Percentiles rank a stretch among this genome's conserved stretches.
Evolutionary conservation across 2,329 filamentous ascomycete genomes (phyloP).

Genomic region (Colletotrichum chrysophilum): DNA sequence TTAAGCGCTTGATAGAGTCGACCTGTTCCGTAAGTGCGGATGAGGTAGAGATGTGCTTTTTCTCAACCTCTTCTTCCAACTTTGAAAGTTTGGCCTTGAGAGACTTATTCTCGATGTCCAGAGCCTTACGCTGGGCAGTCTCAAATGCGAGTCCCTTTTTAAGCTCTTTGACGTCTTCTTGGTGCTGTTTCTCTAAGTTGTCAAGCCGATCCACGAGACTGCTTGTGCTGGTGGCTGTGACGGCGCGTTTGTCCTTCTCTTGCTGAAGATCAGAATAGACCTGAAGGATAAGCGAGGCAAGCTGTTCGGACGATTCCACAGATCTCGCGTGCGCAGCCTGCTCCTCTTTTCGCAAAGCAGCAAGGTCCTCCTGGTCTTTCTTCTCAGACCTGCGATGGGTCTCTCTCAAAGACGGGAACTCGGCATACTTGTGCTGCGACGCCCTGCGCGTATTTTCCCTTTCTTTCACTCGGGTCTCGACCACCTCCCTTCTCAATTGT

Average conservation of each 20-base stretch:
- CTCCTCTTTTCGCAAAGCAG: background rate
- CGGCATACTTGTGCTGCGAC: background rate
- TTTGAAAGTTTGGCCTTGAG: background rate
- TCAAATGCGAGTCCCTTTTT: background rate
- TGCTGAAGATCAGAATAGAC: background rate
- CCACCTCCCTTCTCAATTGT: background rate
- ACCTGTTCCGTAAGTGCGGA: background rate
- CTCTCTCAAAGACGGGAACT: constrained; percentile 12
- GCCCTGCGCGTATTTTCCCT: background rate
- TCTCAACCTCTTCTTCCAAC: background rate
- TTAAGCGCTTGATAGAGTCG: background rate
- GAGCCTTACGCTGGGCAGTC: background rate
- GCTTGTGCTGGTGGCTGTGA: background rate
- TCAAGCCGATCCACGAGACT: background rate
- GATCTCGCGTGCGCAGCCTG: background rate
- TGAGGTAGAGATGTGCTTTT: background rate
- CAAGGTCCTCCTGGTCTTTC: background rate
- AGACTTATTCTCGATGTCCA: constrained; percentile 2
- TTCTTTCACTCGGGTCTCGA: background rate
- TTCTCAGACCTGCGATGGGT: background rate
- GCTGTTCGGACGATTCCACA: background rate
- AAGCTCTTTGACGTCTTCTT: background rate
- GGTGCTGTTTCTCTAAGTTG: constrained; percentile 2
- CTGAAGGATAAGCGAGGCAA: background rate
- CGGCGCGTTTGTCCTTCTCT: background rate